These are phyloP conservation scores for Kwoniella dendrophila DNA, from an alignment of 768 basidiomycete species.

Conservation along the genomic window DNA sequence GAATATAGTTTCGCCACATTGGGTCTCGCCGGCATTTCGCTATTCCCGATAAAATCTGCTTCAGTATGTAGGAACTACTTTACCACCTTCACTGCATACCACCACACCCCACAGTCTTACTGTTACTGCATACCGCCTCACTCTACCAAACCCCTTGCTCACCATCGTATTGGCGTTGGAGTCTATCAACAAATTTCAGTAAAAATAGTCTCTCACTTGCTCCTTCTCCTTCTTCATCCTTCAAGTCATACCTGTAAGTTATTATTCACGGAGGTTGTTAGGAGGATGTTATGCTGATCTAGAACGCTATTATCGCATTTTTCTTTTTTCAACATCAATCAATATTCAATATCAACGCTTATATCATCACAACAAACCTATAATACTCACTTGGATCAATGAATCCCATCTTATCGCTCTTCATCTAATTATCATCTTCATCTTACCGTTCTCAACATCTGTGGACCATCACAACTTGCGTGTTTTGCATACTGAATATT, in stretches of 20 bases:
- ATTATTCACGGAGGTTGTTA: neutral
- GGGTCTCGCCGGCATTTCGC: constrained; percentile 2
- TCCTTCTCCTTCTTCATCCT: constrained; percentile 16
- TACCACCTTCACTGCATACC: neutral
- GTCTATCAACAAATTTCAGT: neutral
- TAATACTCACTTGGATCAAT: neutral
- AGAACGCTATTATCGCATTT: neutral
- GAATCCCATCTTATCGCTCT: neutral
- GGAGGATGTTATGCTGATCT: constrained; percentile 13
- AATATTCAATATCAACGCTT: neutral
- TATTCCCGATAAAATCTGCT: constrained; percentile 15
- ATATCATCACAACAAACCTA: neutral
- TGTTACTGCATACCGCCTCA: neutral
- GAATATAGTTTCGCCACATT: constrained; percentile 29
- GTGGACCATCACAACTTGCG: too few relatives aligned
- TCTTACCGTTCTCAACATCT: too few relatives aligned
- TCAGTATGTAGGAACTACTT: neutral
- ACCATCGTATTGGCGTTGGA: neutral
- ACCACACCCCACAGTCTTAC: neutral
- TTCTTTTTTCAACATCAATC: neutral
- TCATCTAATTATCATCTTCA: too few relatives aligned
- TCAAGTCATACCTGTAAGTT: constrained; percentile 28
- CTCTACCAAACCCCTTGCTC: neutral
- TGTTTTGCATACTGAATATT: too few relatives aligned
- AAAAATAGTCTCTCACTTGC: neutral